Percentiles rank a stretch among this genome's conserved stretches.
Conservation (phyloP, 225 moss, liverwort and hornwort species). For the Rhytidiadelphus loreus region DNA sequence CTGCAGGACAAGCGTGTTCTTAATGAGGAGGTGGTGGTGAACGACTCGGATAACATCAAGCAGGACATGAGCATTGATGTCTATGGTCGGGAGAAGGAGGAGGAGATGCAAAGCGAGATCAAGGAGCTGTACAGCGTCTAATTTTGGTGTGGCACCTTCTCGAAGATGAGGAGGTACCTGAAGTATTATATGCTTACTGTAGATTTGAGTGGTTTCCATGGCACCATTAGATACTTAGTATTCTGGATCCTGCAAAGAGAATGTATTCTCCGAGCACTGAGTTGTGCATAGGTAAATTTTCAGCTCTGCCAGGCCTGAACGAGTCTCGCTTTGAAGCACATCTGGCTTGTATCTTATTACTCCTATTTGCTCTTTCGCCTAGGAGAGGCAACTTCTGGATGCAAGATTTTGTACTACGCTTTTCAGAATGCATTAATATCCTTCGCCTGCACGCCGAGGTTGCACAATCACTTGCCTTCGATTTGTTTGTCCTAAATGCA, state of each 20-base stretch:
- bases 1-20: slow-evolving; percentile 70
- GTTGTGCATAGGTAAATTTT: background rate
- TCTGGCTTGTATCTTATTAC: background rate
- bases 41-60: slow-evolving; percentile 76
- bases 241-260: background rate
- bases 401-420: background rate
- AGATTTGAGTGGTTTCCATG: background rate
- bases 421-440: background rate
- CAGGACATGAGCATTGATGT: slow-evolving; percentile 93
- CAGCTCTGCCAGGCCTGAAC: background rate
- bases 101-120: slow-evolving; percentile 54
- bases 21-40: slow-evolving; percentile 68
- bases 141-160: background rate
- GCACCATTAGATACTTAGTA: background rate
- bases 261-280: background rate
- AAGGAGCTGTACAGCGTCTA: slow-evolving; percentile 51
- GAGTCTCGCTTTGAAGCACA: background rate
- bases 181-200: background rate
- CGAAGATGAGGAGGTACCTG: background rate
- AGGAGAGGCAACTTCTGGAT: background rate
- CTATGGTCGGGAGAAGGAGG: slow-evolving; percentile 62
- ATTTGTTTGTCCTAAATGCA: background rate
- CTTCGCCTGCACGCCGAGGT: background rate
- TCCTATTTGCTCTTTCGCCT: background rate
- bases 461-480: background rate